Evolutionary conservation across 192 early-diverging fungal species (phyloP), one percentile per base, ranked within the genome.

Genomic region (Coemansia sp.): DNA sequence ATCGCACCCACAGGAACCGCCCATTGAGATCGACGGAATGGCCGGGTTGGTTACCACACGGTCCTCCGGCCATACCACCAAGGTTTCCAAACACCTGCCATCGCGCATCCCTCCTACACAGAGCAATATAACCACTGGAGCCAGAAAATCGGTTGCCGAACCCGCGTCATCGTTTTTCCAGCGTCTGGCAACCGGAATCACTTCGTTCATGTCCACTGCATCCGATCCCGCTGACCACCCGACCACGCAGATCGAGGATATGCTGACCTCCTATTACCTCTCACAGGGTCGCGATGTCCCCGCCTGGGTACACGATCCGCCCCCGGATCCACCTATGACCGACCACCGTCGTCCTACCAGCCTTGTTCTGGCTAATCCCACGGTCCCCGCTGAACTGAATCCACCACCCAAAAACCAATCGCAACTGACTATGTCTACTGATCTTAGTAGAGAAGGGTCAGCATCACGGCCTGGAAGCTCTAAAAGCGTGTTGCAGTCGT

Each of bases 191-290:
- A 64, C 31, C 20, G 55, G 67, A 0, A 55, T 79, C 6, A 28
- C 65, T 0, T n/a, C 75, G 10, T 60, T 79, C 1, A 61, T 79
- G 65, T 62, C 66, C 5, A 65, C 70, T 0, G 22, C 45, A 25
- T 23, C 23, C 13, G 45, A 20, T 6, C 55, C 50, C 28, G 45
- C 13, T 53, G 40, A 13, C 13, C 23, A 34, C 23, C 14, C 22
- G 36, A 48, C 45, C 56, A 20, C 76, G 19, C 76, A 68, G 6
- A 63, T 74, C 40, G 70, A 79, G 41, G 76, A 79, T 27, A 79
- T 79, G 64, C 76, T 79, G 17, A 71, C 70, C 22, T 61, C 76
- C 0, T 79, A 72, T 30, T 79, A 79, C 33, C 13, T 70, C 28
- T 66, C 67, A 7, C 76, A 79, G 42, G 67, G 64, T 23, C 59